A percentile compares a stretch with the other conserved stretches of the same genome.
These are phyloP conservation scores for Uronychia binucleata DNA, from an alignment of 73 alveolate genomes.

Conservation along the genomic window DNA sequence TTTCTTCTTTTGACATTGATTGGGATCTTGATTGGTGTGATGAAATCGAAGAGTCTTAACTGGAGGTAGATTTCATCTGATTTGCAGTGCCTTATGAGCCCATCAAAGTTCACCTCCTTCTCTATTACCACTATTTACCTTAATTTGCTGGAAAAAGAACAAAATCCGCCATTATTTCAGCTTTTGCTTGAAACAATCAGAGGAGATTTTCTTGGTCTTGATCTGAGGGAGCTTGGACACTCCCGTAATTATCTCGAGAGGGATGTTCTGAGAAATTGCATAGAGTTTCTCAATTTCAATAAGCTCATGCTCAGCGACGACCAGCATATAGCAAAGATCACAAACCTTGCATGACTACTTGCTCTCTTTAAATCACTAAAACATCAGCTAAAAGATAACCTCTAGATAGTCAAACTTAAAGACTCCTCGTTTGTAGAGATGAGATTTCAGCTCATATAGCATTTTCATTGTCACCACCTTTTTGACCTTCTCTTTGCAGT, in stretches of 20 bases:
- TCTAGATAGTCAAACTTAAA: constrained; percentile 52
- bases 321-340: constrained; percentile 89
- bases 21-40: constrained; percentile 33
- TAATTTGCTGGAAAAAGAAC: constrained; percentile 74
- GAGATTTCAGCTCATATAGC: constrained; percentile 58
- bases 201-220: constrained; percentile 69
- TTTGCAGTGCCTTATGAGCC: background rate
- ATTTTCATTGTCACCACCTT: constrained; percentile 56
- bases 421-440: constrained; percentile 54
- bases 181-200: constrained; percentile 70
- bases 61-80: constrained; percentile 33
- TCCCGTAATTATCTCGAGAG: constrained; percentile 70
- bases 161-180: constrained; percentile 91
- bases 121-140: background rate
- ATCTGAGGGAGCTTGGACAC: constrained; percentile 36
- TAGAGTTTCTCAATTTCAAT: constrained; percentile 91
- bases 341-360: constrained; percentile 74
- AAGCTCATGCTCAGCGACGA: constrained; percentile 94
- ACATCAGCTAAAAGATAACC: background rate
- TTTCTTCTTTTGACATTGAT: background rate
- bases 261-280: constrained; percentile 88
- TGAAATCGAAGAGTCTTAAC: constrained; percentile 40
- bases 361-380: constrained; percentile 8
- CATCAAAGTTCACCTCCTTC: constrained; percentile 4
- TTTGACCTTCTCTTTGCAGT: constrained; percentile 43